Base-by-base conservation (phyloP, 495 filamentous ascomycete genomes). In the Neurospora sp. region DNA sequence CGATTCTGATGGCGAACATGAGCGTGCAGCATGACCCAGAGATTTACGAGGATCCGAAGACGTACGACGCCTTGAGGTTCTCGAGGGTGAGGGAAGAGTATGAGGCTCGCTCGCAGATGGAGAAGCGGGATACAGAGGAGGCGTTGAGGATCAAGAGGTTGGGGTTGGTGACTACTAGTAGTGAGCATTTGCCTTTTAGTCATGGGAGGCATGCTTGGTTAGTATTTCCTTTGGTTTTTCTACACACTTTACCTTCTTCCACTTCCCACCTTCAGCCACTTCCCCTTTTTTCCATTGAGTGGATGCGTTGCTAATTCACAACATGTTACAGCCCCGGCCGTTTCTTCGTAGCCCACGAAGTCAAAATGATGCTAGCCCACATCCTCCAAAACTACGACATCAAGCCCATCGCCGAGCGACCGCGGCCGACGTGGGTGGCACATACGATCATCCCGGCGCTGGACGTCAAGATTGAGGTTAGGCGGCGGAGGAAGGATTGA, bases 301-400 rank as follows among this genome's bases (percentile, higher is more conserved):
- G n/a, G n/a, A 17, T 43, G 17, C 40, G 21, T 39, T 37, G 17
- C 66, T 73, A 21, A 74, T 40, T 39, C 6, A 43, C n/a, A n/a
- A n/a, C n/a, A n/a, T n/a, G n/a, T n/a, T n/a, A 70, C 3, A 82
- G 84, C 34, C 83, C 83, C 21, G 84, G 84, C 15, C 77, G 83
- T 17, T 85, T 86, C 76, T 83, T 86, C 70, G 84, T 85, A 7
- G 79, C 81, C 24, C 80, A 81, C 70, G 79, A 82, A 72, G 72
- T 86, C 37, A 86, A 85, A 73, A 81, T 85, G 70, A 77, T 81
- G 5, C 42, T 85, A 38, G 78, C 78, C 24, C 82, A 83, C 72
- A 62, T 84, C 24, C 39, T 84, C 24, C 69, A 80, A 21, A 84
- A 85, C 71, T 86, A 85, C 74, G 84, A 86, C 11, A 74, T 83